Percentiles rank a stretch among this genome's conserved stretches.
These are phyloP conservation scores for Balamuthia mandrillaris DNA, from an alignment of 208 protist genomes.

Conservation along the genomic window DNA sequence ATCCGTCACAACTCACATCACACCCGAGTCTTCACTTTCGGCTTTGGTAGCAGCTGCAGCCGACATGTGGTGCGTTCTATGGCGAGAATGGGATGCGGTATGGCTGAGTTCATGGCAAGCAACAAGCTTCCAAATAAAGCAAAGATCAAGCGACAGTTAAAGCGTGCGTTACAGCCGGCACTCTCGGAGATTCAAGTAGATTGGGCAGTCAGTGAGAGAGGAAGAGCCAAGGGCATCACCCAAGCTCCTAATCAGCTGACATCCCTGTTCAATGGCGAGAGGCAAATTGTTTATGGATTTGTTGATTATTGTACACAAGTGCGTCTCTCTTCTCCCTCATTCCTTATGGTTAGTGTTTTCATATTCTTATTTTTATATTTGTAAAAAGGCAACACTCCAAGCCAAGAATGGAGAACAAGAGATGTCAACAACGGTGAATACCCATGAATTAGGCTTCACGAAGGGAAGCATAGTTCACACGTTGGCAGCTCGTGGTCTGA, in stretches of 20 bases:
- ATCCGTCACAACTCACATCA: background rate
- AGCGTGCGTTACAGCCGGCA: constrained; percentile 38
- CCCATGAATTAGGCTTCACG: constrained; percentile 48
- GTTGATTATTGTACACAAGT: constrained; percentile 22
- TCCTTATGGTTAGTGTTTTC: background rate
- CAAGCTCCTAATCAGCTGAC: constrained; percentile 9
- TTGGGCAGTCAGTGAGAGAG: background rate
- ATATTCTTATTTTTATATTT: background rate
- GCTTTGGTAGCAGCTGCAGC: constrained; percentile 47
- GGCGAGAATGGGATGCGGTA: constrained; percentile 32
- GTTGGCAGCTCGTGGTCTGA: constrained; percentile 53
- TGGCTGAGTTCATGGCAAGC: constrained; percentile 45
- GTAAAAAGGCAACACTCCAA: background rate
- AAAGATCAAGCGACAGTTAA: constrained; percentile 44
- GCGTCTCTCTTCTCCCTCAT: background rate
- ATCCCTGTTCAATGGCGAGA: constrained; percentile 21
- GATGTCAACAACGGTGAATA: constrained; percentile 12
- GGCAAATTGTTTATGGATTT: constrained; percentile 36
- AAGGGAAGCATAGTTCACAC: constrained; percentile 48
- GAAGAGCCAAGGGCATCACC: background rate
- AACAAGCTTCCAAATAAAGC: background rate
- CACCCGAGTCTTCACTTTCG: constrained; percentile 52
- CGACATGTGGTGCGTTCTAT: constrained; percentile 43
- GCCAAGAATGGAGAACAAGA: background rate
- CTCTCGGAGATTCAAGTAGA: constrained; percentile 39